These are phyloP conservation scores for Ogataea populi-albae DNA, from an alignment of 805 yeast species.

Conservation along the genomic window DNA sequence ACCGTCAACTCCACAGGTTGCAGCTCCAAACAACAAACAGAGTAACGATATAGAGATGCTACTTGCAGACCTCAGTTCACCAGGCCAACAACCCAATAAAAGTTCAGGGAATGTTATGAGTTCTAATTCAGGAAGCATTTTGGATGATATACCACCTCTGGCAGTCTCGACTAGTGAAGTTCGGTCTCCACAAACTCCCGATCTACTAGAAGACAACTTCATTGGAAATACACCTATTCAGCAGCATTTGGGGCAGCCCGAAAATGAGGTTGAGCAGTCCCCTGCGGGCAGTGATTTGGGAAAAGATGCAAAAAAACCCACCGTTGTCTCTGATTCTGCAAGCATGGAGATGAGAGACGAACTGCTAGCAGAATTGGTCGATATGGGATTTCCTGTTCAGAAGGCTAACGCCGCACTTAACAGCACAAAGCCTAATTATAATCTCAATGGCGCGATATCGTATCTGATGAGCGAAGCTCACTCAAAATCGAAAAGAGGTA, in stretches of 20 bases:
- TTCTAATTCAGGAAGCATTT: no score
- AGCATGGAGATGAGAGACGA: conserved; percentile 36
- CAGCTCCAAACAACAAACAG: conserved; percentile 1
- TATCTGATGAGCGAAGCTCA: conserved; percentile 62
- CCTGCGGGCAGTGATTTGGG: no score
- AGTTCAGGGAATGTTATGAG: no score
- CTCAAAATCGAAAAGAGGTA: conserved; percentile 29
- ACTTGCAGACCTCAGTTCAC: conserved; percentile 23
- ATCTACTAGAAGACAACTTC: conserved; percentile 1
- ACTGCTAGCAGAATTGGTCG: conserved; percentile 65
- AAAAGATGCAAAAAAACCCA: background rate
- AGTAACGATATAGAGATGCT: conserved; percentile 20
- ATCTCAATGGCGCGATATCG: conserved; percentile 64
- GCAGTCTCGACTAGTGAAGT: no score
- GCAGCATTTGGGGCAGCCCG: no score
- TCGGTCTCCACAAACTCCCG: no score
- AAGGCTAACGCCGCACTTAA: conserved; percentile 59
- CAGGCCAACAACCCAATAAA: no score
- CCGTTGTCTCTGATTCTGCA: background rate
- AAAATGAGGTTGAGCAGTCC: no score
- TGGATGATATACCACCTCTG: no score
- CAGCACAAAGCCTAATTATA: conserved; percentile 47
- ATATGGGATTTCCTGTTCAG: conserved; percentile 73
- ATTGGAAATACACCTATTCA: no score
- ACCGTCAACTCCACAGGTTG: conserved; percentile 1